phyloP scores from a whole-genome alignment of 305 asterid genomes.

The Solanum hybrid region DNA sequence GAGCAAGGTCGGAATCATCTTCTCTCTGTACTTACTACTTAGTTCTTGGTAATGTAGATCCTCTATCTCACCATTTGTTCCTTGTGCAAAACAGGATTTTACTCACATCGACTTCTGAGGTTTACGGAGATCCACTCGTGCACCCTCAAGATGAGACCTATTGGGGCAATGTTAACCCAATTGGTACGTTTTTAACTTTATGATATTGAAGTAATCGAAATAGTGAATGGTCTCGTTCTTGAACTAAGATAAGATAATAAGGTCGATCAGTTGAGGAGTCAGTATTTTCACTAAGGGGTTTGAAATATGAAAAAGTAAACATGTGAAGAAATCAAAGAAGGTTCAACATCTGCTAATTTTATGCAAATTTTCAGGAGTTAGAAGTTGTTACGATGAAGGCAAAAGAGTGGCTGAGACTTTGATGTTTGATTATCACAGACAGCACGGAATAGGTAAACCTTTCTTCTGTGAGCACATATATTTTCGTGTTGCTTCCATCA shows the following conservation, averaged over 20 bases:
- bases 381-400: conserved; percentile 98
- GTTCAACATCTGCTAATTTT: neutral
- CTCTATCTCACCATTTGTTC: neutral
- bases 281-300: neutral
- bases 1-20: conserved; percentile 63
- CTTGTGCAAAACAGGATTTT: conserved; percentile 47
- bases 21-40: neutral
- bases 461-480: neutral
- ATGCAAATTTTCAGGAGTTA: conserved; percentile 57
- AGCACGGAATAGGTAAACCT: conserved; percentile 77
- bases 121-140: conserved; percentile 93
- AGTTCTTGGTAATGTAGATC: neutral
- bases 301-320: neutral
- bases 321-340: neutral
- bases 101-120: conserved; percentile 96
- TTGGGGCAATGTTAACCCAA: conserved; percentile 99
- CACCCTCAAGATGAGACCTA: conserved; percentile 96
- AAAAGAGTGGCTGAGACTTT: conserved; percentile 96
- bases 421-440: conserved; percentile 99
- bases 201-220: neutral
- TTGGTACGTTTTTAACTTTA: conserved; percentile 34
- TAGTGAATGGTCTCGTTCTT: neutral
- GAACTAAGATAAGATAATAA: neutral
- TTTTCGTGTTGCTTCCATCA: neutral
- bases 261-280: neutral